Conservation (phyloP, 2,329 filamentous ascomycete species). For the Emmonsia crescens region DNA sequence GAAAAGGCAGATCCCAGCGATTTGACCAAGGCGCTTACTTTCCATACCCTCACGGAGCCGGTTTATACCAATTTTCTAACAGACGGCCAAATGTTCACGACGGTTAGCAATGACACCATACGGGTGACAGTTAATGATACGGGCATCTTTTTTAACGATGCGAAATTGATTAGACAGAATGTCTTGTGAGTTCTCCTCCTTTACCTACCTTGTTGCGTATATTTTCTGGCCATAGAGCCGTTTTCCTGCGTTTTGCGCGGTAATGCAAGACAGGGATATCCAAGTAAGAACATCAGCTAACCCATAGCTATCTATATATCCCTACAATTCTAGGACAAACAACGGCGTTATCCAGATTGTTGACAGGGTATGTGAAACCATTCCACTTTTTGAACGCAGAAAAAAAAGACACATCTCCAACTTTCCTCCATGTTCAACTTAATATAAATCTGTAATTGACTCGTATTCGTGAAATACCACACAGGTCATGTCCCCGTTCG, state of each 20-base stretch:
- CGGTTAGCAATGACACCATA: conserved; percentile 7
- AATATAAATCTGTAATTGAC: background rate
- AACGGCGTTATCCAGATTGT: background rate
- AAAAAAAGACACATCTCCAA: background rate
- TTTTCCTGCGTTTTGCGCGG: background rate
- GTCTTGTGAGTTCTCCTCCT: conserved; percentile 3
- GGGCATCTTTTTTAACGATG: conserved; percentile 9
- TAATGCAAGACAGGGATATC: background rate
- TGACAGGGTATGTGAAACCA: background rate
- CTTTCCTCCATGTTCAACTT: background rate
- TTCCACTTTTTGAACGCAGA: background rate
- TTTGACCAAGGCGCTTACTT: conserved; percentile 6
- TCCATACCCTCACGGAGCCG: conserved; percentile 7
- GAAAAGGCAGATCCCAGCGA: background rate
- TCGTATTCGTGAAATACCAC: background rate
- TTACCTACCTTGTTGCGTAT: background rate
- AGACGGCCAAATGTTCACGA: conserved; percentile 6
- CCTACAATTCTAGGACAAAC: background rate
- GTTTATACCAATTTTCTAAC: conserved; percentile 8
- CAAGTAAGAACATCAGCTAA: background rate
- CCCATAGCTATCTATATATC: background rate
- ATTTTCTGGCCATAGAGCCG: background rate
- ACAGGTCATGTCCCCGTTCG: background rate
- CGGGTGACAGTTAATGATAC: conserved; percentile 6
- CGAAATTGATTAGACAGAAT: conserved; percentile 5